Base-by-base conservation (phyloP, 352 stramenopile species). In the Chrysophaeum taylorii region DNA sequence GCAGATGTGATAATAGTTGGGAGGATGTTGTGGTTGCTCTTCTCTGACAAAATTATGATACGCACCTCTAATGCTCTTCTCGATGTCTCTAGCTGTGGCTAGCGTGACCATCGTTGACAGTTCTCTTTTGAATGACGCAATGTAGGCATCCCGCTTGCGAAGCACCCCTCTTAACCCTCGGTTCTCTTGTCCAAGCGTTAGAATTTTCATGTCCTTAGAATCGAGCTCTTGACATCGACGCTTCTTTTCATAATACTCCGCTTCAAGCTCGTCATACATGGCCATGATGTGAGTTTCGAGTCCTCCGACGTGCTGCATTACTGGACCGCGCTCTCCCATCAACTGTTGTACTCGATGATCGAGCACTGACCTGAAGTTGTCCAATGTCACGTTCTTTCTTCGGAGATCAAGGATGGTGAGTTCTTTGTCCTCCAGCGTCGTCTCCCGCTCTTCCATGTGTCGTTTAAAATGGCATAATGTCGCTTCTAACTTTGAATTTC, bases 351-450 rank as follows among this genome's bases (percentile, higher is more conserved):
- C 64, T 7, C 80, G 74, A 53, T 85, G 73, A 67, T 85, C 80
- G 18, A 85, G 72, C 0, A 85, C 80, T 42, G 81, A 82, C 52
- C 79, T 76, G 69, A 85, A 85, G 62, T 85, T 84, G 54, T 85
- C 79, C 21, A 85, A 68, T 23, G 79, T 85, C 9, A 73, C 75
- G 35, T 84, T 84, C 36, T 76, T 81, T 18, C 41, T 73, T 18
- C 77, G 72, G 23, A 85, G 67, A 31, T 80, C 68, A 14, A 82
- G 61, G 37, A 85, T 84, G 23, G 72, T 76, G 37, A 72, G 79
- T 52, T 80, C 75, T 69, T 85, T 85, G 43, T 84, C 78, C 18
- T 71, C 70, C 16, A 85, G 73, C 0, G 77, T 78, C 39, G 78
- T 70, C 54, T 85, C 80, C 21, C 80, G 52, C 64, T 84, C 74